Evolutionary conservation across 129 eudicot species (phyloP), one percentile per base, ranked within the genome.

Genomic region (Artemisia tridentata): DNA sequence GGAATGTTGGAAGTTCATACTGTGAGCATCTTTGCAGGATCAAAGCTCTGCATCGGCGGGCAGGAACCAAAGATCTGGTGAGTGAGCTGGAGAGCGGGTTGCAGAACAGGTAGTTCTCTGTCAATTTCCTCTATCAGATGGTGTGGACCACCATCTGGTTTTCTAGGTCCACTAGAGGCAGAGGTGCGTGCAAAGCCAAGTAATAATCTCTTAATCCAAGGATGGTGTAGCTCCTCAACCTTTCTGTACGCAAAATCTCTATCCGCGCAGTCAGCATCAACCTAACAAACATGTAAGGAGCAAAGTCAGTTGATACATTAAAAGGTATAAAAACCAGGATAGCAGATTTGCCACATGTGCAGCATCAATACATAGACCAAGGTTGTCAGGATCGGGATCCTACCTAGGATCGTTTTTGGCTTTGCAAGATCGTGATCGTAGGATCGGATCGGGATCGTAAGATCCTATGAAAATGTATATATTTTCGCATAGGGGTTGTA

Each of bases 31-130:
- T 90, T 93, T 46, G 97, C 90, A 51, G 92, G 96, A 76, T 93
- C 99, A 72, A 93, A 93, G 63, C 96, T 92, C 69, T 81, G 95
- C 99, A 90, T 86, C 48, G 99, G 99, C 18, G 99, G 99, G 72
- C 97, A 93, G 17, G 99, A 89, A 2, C 99, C 99, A 48, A 93
- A 93, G 55, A 93, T 85, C 73, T 82, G 80, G 81, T 89, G 86
- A 5, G 99, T 93, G 46, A 89, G 91, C 72, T 80, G 87, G 57
- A 93, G 96, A 63, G 91, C 97, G 72, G 99, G 97, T 71, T 88
- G 84, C 59, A 83, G 45, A 79, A 87, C 85, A 38, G 99, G 97
- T 43, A 93, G 73, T 66, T 85, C 88, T 46, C 86, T 59, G 73
- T 93, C 93, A 10, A 93, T 87, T 86, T 90, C 93, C 65, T 93